Evolutionary conservation across 371 early-diverging fungal genomes (phyloP).

Genomic region (Synchytrium microbalum): DNA sequence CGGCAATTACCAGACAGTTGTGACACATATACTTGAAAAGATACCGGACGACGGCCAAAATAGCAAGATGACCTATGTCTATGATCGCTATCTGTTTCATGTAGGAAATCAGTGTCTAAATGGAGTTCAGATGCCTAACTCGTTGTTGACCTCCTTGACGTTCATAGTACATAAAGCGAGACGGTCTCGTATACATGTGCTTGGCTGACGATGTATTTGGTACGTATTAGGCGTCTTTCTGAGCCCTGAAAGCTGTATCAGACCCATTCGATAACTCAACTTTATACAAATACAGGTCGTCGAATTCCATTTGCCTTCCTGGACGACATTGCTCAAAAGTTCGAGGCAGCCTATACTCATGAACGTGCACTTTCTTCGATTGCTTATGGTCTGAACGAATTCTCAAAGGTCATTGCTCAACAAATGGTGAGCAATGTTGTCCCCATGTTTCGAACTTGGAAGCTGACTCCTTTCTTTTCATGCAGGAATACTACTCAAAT

Average conservation of each 20-base stretch:
- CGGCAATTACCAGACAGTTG: constrained; percentile 70
- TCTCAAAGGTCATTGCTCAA: constrained; percentile 64
- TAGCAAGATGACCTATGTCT: constrained; percentile 75
- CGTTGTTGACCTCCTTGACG: background rate
- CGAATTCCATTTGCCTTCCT: constrained; percentile 85
- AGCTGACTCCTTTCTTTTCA: background rate
- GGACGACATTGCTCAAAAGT: constrained; percentile 66
- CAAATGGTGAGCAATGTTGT: constrained; percentile 58
- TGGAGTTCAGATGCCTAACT: background rate
- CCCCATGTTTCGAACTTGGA: constrained; percentile 5
- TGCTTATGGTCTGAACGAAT: constrained; percentile 75
- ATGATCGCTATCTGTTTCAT: constrained; percentile 55
- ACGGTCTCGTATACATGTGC: constrained; percentile 77
- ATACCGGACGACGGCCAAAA: constrained; percentile 76
- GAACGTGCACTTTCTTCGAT: constrained; percentile 51
- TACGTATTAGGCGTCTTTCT: constrained; percentile 8
- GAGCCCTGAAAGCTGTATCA: background rate
- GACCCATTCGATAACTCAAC: constrained; percentile 1
- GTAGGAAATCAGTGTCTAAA: background rate
- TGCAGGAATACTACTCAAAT: constrained; percentile 64
- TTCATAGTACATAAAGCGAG: constrained; percentile 64
- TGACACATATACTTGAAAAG: constrained; percentile 81
- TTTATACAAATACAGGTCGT: constrained; percentile 37
- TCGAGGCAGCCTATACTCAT: constrained; percentile 51
- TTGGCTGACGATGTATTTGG: constrained; percentile 85